Conservation (phyloP, 768 basidiomycete species). For the Mrakia blollopis region DNA sequence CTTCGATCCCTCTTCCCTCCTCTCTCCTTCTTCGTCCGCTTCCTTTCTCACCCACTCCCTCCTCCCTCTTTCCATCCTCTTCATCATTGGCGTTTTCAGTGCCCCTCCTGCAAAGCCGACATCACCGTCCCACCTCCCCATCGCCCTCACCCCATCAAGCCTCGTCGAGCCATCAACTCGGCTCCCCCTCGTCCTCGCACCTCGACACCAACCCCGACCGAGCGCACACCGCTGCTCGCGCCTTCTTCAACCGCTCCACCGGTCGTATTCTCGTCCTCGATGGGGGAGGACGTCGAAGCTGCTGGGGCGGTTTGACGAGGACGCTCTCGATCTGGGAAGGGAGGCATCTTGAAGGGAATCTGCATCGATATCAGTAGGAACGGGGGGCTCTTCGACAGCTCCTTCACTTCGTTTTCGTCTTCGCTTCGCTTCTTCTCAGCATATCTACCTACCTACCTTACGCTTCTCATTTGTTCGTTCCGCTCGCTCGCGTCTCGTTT, state of each 20-base stretch:
- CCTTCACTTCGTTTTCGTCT: too few species aligned
- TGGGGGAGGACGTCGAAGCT: too few species aligned
- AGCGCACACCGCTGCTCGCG: background rate
- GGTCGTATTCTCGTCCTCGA: background rate
- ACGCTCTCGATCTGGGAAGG: background rate
- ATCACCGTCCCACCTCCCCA: slow-evolving; percentile 55
- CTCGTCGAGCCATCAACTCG: background rate
- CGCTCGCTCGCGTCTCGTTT: too few species aligned
- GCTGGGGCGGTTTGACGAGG: background rate
- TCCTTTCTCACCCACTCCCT: background rate
- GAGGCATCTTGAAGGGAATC: too few species aligned
- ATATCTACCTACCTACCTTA: too few species aligned
- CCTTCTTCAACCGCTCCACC: background rate
- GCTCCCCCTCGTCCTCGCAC: background rate
- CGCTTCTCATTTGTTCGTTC: too few species aligned
- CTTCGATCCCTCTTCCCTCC: background rate
- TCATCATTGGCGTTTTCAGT: too few species aligned
- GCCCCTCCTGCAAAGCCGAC: slow-evolving; percentile 87
- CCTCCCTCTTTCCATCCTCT: background rate
- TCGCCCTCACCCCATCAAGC: slow-evolving; percentile 1
- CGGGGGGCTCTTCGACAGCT: too few species aligned
- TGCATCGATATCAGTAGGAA: too few species aligned
- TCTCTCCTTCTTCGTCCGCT: slow-evolving; percentile 13
- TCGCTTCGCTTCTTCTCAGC: too few species aligned
- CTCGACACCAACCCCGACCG: background rate